Evolutionary conservation across 2,329 filamentous ascomycete genomes (phyloP).

Genomic region (Penicillium olsonii): DNA sequence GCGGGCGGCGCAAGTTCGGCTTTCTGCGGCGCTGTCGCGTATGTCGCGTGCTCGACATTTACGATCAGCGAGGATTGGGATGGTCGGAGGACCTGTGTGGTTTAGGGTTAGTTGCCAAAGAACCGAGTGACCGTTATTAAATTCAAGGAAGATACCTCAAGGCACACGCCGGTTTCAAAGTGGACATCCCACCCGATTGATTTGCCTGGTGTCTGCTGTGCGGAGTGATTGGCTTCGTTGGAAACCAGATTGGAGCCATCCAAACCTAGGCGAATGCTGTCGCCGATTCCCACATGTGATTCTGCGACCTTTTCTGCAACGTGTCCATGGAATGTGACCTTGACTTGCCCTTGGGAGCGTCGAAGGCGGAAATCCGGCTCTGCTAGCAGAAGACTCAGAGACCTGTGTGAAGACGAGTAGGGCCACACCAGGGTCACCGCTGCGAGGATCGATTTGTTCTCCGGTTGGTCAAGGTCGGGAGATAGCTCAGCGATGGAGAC

Average conservation of each 20-base stretch:
- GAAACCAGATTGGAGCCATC: slow-evolving; percentile 67
- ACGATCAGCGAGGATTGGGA: slow-evolving; percentile 39
- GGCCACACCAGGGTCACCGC: slow-evolving; percentile 88
- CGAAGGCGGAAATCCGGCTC: slow-evolving; percentile 83
- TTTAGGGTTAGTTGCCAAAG: slow-evolving; percentile 4
- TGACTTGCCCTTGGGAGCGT: slow-evolving; percentile 74
- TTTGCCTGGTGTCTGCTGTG: slow-evolving; percentile 57
- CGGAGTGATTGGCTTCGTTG: slow-evolving; percentile 53
- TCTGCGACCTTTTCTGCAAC: slow-evolving; percentile 70
- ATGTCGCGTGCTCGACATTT: slow-evolving; percentile 51
- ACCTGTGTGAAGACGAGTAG: slow-evolving; percentile 74
- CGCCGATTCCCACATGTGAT: slow-evolving; percentile 73
- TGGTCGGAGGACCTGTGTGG: slow-evolving; percentile 28
- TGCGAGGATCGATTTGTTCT: slow-evolving; percentile 57
- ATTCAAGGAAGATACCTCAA: slow-evolving; percentile 37
- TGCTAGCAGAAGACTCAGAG: slow-evolving; percentile 76
- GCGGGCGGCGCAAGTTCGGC: slow-evolving; percentile 23
- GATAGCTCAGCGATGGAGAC: slow-evolving; percentile 46
- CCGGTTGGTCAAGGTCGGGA: slow-evolving; percentile 32
- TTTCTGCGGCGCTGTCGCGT: slow-evolving; percentile 28
- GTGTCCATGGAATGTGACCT: slow-evolving; percentile 70
- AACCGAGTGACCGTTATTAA: not conserved
- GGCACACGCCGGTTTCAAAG: slow-evolving; percentile 41
- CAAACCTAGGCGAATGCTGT: slow-evolving; percentile 70
- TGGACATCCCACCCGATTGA: slow-evolving; percentile 60